Evolutionary conservation across 2,329 filamentous ascomycete genomes (phyloP).

Genomic region (Aspergillus sp.): DNA sequence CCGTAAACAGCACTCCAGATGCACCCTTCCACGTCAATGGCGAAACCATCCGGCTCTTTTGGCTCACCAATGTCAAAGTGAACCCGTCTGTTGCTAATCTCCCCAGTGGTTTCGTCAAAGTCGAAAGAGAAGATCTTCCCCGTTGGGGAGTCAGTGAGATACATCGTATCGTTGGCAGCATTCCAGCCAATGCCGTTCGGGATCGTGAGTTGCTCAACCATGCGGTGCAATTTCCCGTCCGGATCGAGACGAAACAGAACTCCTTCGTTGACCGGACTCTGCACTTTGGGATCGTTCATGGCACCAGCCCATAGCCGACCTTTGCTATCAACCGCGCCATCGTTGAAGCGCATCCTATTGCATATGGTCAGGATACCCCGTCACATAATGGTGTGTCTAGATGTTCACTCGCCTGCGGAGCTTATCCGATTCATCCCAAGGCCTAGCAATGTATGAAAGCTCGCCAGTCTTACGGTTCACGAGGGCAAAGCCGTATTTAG

Average conservation of each 20-base stretch:
- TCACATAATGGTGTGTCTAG: conserved; percentile 1
- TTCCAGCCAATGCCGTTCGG: conserved; percentile 88
- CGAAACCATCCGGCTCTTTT: conserved; percentile 79
- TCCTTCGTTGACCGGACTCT: conserved; percentile 61
- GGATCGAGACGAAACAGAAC: conserved; percentile 73
- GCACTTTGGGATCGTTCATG: conserved; percentile 79
- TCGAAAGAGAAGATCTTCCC: conserved; percentile 75
- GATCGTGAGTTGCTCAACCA: conserved; percentile 71
- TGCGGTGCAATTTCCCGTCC: conserved; percentile 61
- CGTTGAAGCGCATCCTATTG: conserved; percentile 67
- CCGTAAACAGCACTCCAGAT: conserved; percentile 90
- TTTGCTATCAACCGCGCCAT: conserved; percentile 77
- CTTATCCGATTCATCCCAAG: conserved; percentile 56
- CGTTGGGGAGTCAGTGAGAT: conserved; percentile 78
- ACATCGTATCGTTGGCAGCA: conserved; percentile 71
- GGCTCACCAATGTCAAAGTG: conserved; percentile 72
- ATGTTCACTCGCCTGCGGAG: conserved; percentile 46
- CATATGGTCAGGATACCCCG: conserved; percentile 19
- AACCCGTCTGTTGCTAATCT: conserved; percentile 69
- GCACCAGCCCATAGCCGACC: conserved; percentile 84
- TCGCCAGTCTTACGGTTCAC: conserved; percentile 67
- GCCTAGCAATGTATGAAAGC: conserved; percentile 61
- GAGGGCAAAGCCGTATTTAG: conserved; percentile 81
- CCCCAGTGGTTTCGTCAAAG: conserved; percentile 67
- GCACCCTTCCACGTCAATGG: conserved; percentile 80